Evolutionary conservation across 495 filamentous ascomycete species (phyloP).

Genomic region (Penicillium herquei): DNA sequence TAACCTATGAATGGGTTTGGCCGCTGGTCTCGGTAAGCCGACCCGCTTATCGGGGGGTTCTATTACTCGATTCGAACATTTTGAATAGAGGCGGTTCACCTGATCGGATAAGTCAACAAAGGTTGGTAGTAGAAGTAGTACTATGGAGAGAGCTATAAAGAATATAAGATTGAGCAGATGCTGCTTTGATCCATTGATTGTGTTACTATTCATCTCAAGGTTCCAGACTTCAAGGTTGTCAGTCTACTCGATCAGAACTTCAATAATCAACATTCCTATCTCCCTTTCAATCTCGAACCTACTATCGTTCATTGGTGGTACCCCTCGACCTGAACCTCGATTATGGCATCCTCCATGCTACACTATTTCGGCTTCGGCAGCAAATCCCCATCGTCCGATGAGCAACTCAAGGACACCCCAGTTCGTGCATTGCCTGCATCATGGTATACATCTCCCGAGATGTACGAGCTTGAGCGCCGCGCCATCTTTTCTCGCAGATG

Average conservation of each 20-base stretch:
- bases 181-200: neutral
- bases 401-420: conserved; percentile 15
- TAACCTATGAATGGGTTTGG: neutral
- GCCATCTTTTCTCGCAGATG: conserved; percentile 52
- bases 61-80: neutral
- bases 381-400: conserved; percentile 14
- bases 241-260: too few relatives aligned
- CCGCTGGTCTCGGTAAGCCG: neutral
- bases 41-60: neutral
- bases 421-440: conserved; percentile 45
- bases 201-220: neutral
- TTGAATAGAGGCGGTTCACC: neutral
- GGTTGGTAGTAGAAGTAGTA: neutral
- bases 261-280: neutral
- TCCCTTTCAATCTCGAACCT: too few relatives aligned
- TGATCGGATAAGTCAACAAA: neutral
- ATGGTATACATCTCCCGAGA: conserved; percentile 48
- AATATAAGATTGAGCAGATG: neutral
- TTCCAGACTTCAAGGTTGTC: too few relatives aligned
- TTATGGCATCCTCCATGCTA: conserved; percentile 12
- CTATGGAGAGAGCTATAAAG: neutral
- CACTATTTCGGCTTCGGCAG: conserved; percentile 33
- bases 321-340: neutral
- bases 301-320: too few relatives aligned
- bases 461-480: conserved; percentile 51